Conservation (phyloP, 1,139 yeast species). For the Saccharomycopsis crataegensis region DNA sequence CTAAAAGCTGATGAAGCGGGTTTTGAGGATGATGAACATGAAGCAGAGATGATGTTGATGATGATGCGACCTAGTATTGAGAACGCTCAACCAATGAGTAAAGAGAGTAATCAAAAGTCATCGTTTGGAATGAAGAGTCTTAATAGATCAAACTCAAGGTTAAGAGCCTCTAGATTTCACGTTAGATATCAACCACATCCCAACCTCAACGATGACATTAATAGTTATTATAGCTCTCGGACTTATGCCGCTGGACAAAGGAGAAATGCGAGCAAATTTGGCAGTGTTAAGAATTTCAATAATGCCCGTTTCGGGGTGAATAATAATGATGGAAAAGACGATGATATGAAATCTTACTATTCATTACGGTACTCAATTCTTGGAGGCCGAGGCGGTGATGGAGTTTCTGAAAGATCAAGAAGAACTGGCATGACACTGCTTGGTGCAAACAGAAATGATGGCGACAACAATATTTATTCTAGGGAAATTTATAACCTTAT, state of each 20-base stretch:
- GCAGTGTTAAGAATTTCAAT: not conserved
- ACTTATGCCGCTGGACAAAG: slow-evolving; percentile 6
- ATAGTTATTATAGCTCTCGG: slow-evolving; percentile 1
- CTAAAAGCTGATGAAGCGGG: not conserved
- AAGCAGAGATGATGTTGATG: not conserved
- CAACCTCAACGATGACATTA: slow-evolving; percentile 3
- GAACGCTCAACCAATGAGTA: not conserved
- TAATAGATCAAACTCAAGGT: not conserved
- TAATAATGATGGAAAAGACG: not conserved
- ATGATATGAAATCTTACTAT: slow-evolving; percentile 1
- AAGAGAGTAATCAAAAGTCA: not conserved
- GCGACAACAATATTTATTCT: not conserved
- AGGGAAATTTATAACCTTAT: slow-evolving; percentile 9
- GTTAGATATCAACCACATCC: slow-evolving; percentile 7
- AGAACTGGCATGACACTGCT: not conserved
- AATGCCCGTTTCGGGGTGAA: not conserved
- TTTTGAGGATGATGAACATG: not conserved
- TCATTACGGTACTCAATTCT: not conserved
- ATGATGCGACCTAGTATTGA: not conserved
- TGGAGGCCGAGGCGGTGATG: not conserved
- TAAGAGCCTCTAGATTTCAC: not conserved
- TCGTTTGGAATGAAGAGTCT: not conserved
- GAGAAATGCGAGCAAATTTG: not conserved
- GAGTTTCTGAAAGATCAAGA: not conserved
- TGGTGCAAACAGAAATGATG: not conserved